Evolutionary conservation across 805 yeast genomes (phyloP).

Genomic region (Saturnispora hagleri): DNA sequence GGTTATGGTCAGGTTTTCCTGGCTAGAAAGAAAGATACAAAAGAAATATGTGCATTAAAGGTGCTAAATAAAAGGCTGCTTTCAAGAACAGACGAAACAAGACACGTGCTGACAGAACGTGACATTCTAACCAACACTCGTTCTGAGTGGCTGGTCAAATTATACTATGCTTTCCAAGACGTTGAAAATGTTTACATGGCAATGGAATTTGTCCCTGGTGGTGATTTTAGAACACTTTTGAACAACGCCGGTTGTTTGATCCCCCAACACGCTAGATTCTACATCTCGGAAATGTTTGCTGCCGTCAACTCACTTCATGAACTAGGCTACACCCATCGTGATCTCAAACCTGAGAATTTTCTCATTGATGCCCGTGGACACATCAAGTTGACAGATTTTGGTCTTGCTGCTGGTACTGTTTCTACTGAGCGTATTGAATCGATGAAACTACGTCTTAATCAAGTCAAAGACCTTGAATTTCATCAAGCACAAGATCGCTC

Average conservation of each 20-base stretch:
- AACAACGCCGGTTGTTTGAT: conserved; percentile 88
- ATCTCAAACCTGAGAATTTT: conserved; percentile 91
- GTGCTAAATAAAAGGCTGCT: conserved; percentile 80
- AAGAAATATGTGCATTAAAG: conserved; percentile 91
- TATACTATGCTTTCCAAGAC: conserved; percentile 93
- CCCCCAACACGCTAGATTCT: conserved; percentile 93
- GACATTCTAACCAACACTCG: conserved; percentile 94
- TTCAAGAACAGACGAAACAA: conserved; percentile 85
- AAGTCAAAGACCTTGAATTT: conserved; percentile 66
- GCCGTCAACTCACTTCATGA: conserved; percentile 91
- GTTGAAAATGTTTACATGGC: conserved; percentile 83
- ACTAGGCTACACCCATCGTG: conserved; percentile 94
- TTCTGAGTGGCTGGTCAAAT: conserved; percentile 91
- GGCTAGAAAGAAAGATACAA: conserved; percentile 88
- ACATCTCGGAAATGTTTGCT: conserved; percentile 92
- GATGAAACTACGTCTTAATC: conserved; percentile 60
- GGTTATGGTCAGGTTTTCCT: conserved; percentile 98
- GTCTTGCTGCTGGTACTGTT: conserved; percentile 93
- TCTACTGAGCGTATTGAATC: conserved; percentile 89
- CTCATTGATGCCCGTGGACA: conserved; percentile 86
- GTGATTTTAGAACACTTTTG: conserved; percentile 90
- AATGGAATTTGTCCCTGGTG: conserved; percentile 99
- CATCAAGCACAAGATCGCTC: conserved; percentile 55
- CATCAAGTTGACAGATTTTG: conserved; percentile 91
- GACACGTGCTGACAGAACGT: conserved; percentile 92